Base-by-base conservation (phyloP, 2,329 filamentous ascomycete species). In the Leptographium radiaticola region DNA sequence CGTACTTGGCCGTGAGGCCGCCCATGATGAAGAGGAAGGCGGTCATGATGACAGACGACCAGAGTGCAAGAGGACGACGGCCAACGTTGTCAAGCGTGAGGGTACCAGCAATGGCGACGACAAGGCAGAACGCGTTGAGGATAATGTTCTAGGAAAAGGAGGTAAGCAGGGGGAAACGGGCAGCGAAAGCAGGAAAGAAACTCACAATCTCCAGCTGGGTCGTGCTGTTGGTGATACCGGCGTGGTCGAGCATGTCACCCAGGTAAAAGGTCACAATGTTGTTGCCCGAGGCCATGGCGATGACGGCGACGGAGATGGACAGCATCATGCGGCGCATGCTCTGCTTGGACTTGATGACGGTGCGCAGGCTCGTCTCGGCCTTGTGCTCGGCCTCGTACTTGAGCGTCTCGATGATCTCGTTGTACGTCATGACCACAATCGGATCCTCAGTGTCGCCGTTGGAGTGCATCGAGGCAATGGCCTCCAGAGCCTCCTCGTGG, bases 401-500 rank as follows among this genome's bases (percentile, higher is more conserved):
- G 13, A 57, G 34, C 20, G 53, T 56, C 16, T 53, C 52, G 33
- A 55, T 46, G n/a, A 58, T 58, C 46, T 58, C 51, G 12, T 43
- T 31, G 42, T 42, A 57, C 34, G 48, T 25, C 12, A 38, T 30
- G 30, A 48, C 31, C 15, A 55, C 53, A 0, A 54, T n/a, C n/a
- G 51, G 49, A 31, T 57, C 49, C 6, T 43, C 34, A 13, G 13
- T 38, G 12, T 45, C 42, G 36, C 51, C 36, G 18, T 49, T 60
- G 9, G 69, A 66, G 40, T 74, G 67, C 44, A 69, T 67, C 52
- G 66, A 63, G 0, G 70, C 67, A 0, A 76, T 62, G 0, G 70
- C 65, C 13, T 60, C 55, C 6, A 65, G 55, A 1, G 64, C 65
- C 38, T 67, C 64, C 2, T 62, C 59, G 40, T 62, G 55, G 45